Evolutionary conservation across 2,329 filamentous ascomycete species (phyloP), one percentile per base, ranked within the genome.

Genomic region (Pseudopyricularia cyperi): DNA sequence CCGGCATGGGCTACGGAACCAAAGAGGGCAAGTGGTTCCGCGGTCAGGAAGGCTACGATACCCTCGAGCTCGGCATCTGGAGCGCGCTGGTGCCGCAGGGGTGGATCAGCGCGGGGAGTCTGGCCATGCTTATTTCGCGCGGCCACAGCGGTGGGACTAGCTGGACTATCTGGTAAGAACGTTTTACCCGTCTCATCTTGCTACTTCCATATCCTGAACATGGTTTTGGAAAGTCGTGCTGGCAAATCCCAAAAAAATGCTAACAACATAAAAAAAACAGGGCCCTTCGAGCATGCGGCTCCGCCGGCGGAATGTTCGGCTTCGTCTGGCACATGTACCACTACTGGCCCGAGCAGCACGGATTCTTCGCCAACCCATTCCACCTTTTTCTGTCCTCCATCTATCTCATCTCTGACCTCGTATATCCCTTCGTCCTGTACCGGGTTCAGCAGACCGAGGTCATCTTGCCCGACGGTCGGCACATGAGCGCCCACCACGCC

Each of bases 291-390:
- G 65, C 67, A 14, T 52, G 68, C 3, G 72, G 73, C 6, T 68
- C 71, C 1, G 50, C 72, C 11, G 60, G 67, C 53, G 71, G 72
- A 3, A 60, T 74, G 24, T 62, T 68, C 7, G 52, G 67, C 11
- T 63, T 62, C 48, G 69, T 68, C 51, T 60, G 60, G 7, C 56
- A 72, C 39, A 58, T 71, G 12, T 75, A 71, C 71, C 72, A 68
- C 63, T 68, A 68, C 56, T 76, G 74, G 74, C 72, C 71, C 2
- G 74, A 75, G 52, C 69, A 71, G 2, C 70, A 76, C 57, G 67
- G 65, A 8, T 77, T 73, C 57, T 68, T 72, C 32, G 61, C 66
- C 49, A 68, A 67, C 33, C 71, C 68, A 0, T 60, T 73, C 7
- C 68, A 65, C 1, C 44, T 74, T 6, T 68, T 74, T 53, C 57